Percentiles rank a stretch among this genome's conserved stretches.
phyloP scores from a whole-genome alignment of 1,284 basidiomycete species.

The Apiotrichum laibachii region DNA sequence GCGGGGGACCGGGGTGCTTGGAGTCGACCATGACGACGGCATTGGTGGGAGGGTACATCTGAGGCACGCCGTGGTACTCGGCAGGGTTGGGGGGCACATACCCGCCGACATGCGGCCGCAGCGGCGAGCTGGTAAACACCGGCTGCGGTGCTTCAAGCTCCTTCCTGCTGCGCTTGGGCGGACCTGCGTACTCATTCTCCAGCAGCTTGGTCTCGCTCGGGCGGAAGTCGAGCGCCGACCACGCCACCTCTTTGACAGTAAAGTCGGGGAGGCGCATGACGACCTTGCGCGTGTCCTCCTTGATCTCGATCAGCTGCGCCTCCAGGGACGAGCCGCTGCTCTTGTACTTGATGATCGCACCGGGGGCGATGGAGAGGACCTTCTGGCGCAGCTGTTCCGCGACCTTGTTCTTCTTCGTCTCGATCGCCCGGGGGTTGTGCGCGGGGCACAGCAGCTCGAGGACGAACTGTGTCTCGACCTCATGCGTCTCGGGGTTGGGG shows the following conservation, averaged over 20 bases:
- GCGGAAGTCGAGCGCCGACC: conserved; percentile 20
- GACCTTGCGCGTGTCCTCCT: conserved; percentile 65
- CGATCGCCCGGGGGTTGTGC: conserved; percentile 70
- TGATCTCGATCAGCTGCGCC: conserved; percentile 66
- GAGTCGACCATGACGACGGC: not conserved
- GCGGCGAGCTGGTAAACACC: not conserved
- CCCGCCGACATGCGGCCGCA: no score
- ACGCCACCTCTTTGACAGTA: conserved; percentile 6
- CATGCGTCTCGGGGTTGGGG: not conserved
- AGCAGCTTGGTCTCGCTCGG: conserved; percentile 11
- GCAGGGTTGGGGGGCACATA: not conserved
- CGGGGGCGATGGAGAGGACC: conserved; percentile 64
- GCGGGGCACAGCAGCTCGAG: conserved; percentile 72
- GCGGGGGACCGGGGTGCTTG: not conserved
- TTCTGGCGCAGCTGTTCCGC: conserved; percentile 57
- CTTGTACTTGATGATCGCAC: conserved; percentile 74
- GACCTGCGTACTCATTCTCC: conserved; percentile 23
- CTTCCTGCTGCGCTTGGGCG: conserved; percentile 21
- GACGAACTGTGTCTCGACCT: conserved; percentile 56
- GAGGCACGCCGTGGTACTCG: conserved; percentile 1
- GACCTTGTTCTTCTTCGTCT: conserved; percentile 13
- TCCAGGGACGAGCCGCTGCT: conserved; percentile 74
- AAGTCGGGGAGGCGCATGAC: conserved; percentile 55
- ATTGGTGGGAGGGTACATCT: not conserved
- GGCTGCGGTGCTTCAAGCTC: not conserved